Evolutionary conservation across 208 protist genomes (phyloP).

Genomic region (Crithidia expoeki): DNA sequence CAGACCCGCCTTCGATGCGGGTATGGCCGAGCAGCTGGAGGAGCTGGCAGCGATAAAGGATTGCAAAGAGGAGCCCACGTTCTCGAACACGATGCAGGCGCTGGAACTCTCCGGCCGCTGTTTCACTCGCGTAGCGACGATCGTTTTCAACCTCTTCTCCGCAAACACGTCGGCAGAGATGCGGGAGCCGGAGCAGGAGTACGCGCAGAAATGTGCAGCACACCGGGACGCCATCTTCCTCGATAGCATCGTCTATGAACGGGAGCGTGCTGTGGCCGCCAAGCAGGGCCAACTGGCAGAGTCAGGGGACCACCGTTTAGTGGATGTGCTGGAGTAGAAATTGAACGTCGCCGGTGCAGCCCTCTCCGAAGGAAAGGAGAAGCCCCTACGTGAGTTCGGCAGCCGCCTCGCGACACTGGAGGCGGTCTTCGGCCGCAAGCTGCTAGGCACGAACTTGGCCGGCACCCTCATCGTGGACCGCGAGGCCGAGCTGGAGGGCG

Average conservation of each 20-base stretch:
- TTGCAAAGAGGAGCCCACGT: conserved; percentile 41
- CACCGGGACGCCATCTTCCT: conserved; percentile 56
- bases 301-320: conserved; percentile 35
- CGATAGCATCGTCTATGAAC: conserved; percentile 46
- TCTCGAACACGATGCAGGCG: conserved; percentile 56
- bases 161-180: conserved; percentile 49
- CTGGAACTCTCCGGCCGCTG: conserved; percentile 46
- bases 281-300: conserved; percentile 27
- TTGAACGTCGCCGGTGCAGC: conserved; percentile 48
- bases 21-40: conserved; percentile 44
- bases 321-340: conserved; percentile 40
- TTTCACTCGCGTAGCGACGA: conserved; percentile 25
- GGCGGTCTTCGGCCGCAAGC: conserved; percentile 41
- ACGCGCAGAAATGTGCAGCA: conserved; percentile 35
- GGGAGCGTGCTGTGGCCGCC: conserved; percentile 41
- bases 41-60: conserved; percentile 50
- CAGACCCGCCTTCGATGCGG: conserved; percentile 50
- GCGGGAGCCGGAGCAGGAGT: conserved; percentile 52
- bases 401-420: conserved; percentile 41
- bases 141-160: conserved; percentile 53
- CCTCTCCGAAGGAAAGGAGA: conserved; percentile 41
- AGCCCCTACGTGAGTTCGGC: conserved; percentile 42
- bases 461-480: conserved; percentile 41
- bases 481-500: conserved; percentile 37
- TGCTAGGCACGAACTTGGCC: conserved; percentile 37